Evolutionary conservation across 1,139 yeast genomes (phyloP).

Genomic region (Wickerhamomyces sp.): DNA sequence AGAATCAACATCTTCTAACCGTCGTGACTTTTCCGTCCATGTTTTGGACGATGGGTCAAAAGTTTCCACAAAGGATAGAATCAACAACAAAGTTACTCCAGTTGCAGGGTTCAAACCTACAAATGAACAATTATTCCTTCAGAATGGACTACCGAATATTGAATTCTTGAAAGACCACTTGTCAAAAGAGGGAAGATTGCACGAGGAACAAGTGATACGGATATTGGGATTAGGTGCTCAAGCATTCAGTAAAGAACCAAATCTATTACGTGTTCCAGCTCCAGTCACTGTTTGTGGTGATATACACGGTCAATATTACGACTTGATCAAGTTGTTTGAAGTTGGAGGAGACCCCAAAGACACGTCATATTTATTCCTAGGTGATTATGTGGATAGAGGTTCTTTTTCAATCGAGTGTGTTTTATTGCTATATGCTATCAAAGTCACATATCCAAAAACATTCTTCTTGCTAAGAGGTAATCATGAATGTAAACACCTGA

Average conservation of each 20-base stretch:
- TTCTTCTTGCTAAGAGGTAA: constrained; percentile 89
- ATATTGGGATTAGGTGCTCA: constrained; percentile 68
- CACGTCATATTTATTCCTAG: constrained; percentile 79
- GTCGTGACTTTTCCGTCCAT: constrained; percentile 47
- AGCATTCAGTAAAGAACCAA: constrained; percentile 69
- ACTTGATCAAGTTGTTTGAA: constrained; percentile 84
- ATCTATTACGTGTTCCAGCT: constrained; percentile 74
- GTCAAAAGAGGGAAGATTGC: constrained; percentile 72
- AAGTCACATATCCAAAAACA: constrained; percentile 69
- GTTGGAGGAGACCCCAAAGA: constrained; percentile 86
- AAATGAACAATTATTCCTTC: constrained; percentile 60
- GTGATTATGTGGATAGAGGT: constrained; percentile 96
- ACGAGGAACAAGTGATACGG: constrained; percentile 63
- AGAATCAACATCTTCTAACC: constrained; percentile 2
- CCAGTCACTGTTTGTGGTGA: constrained; percentile 98
- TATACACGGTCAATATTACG: constrained; percentile 92
- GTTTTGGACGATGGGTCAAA: constrained; percentile 65
- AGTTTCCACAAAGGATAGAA: constrained; percentile 65
- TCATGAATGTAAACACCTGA: constrained; percentile 91
- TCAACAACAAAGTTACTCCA: constrained; percentile 56
- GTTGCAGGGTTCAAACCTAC: constrained; percentile 66
- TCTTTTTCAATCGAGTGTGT: constrained; percentile 88
- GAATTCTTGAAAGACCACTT: constrained; percentile 72
- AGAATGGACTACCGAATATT: constrained; percentile 67
- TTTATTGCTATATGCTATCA: constrained; percentile 72